Base-by-base conservation (phyloP, 2,329 filamentous ascomycete genomes). In the Cytospora chrysosperma region DNA sequence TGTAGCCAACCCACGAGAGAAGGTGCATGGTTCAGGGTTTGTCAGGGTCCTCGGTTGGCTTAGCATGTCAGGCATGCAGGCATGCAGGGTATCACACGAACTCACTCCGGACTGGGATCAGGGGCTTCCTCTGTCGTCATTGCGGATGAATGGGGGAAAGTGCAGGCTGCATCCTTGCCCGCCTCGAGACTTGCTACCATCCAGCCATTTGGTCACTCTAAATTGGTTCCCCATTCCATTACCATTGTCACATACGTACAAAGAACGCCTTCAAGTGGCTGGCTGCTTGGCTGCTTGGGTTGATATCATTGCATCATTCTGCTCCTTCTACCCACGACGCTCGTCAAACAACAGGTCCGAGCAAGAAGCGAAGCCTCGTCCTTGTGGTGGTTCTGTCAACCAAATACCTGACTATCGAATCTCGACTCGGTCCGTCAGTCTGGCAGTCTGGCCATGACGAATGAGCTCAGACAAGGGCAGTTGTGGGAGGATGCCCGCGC, bases 201-300 rank as follows among this genome's bases (percentile, higher is more conserved):
- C 13, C n/a, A 24, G 12, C 37, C 9, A 47, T 21, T 17, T 37
- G 13, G 10, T 5, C 15, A 59, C 24, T 61, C 62, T 55, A 56
- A 47, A 53, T 61, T 61, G 62, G 54, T 56, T 47, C 59, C 43
- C 53, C 43, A 60, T 65, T 63, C n/a, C n/a, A 60, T 65, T 63
- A 60, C 60, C 57, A 63, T 60, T 52, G 24, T 27, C 57, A 52
- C 60, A 47, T 65, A 65, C 63, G 60, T 63, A 65, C 60, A 49
- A 63, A 28, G 32, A 63, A 65, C 40, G 13, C 27, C 55, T 51
- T 51, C 51, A 27, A 62, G 51, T 56, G 63, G 56, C 32, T 34
- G 37, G 10, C 19, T 26, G 15, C 15, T n/a, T 53, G 50, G 27
- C 51, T 37, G 27, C 21, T 58, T 27, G 56, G 4, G 17, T 5